A percentile compares a stretch with the other conserved stretches of the same genome.
Evolutionary conservation across 768 basidiomycete species (phyloP).

Genomic region (Rhizopogon sp.): DNA sequence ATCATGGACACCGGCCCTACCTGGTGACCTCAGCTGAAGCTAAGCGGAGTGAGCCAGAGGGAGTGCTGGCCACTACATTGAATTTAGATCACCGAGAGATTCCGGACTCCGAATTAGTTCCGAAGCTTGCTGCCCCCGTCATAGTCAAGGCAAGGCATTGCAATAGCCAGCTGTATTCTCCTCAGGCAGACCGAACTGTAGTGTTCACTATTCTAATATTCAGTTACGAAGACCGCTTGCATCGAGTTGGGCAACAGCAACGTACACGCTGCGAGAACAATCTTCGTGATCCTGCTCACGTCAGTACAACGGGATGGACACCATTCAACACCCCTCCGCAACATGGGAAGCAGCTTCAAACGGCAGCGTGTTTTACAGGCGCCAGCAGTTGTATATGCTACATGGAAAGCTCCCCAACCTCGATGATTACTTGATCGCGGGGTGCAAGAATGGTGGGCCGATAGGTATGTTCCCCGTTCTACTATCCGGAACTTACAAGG

Average conservation of each 20-base stretch:
- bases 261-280: background rate
- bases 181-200: too few relatives aligned
- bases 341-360: conserved; percentile 92
- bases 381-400: conserved; percentile 80
- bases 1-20: background rate
- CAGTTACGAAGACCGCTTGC: background rate
- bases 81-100: too few relatives aligned
- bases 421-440: conserved; percentile 73
- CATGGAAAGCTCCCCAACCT: conserved; percentile 76
- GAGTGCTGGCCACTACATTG: too few relatives aligned
- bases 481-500: conserved; percentile 2
- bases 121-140: too few relatives aligned
- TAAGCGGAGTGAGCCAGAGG: too few relatives aligned
- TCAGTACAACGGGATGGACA: conserved; percentile 16
- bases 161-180: too few relatives aligned
- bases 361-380: conserved; percentile 82
- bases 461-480: conserved; percentile 52
- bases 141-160: too few relatives aligned
- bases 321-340: conserved; percentile 69
- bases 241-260: background rate
- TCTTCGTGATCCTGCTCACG: background rate
- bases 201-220: too few relatives aligned
- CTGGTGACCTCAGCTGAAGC: background rate
- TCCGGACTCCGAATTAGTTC: too few relatives aligned
- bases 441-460: conserved; percentile 85